A percentile compares a stretch with the other conserved stretches of the same genome.
These are phyloP conservation scores for Annulohypoxylon truncatum DNA, from an alignment of 2,329 filamentous ascomycete genomes.

Conservation along the genomic window DNA sequence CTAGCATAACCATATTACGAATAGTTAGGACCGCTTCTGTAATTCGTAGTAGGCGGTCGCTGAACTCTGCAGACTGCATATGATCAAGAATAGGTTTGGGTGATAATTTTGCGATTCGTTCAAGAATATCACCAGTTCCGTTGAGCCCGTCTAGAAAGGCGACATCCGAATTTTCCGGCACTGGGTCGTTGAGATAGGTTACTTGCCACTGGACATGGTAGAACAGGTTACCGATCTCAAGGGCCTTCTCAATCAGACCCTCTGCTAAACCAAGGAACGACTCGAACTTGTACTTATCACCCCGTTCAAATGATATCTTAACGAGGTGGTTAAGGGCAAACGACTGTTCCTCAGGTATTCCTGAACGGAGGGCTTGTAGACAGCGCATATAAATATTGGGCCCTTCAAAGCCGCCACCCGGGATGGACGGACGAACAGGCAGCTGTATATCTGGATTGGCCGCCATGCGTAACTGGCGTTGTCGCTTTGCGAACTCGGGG, in stretches of 20 bases:
- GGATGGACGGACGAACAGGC: constrained; percentile 67
- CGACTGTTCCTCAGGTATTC: constrained; percentile 83
- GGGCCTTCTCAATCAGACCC: constrained; percentile 84
- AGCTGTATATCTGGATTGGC: constrained; percentile 51
- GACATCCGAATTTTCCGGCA: constrained; percentile 63
- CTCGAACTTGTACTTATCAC: constrained; percentile 96
- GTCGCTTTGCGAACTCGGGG: constrained; percentile 73
- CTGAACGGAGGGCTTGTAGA: constrained; percentile 83
- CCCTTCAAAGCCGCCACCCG: constrained; percentile 75
- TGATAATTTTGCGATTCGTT: constrained; percentile 74
- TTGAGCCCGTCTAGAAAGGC: constrained; percentile 66
- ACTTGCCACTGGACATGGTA: constrained; percentile 86
- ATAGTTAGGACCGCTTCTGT: constrained; percentile 89
- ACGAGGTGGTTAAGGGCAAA: constrained; percentile 94
- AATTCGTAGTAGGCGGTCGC: constrained; percentile 77
- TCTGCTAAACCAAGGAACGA: constrained; percentile 90
- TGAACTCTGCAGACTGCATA: constrained; percentile 77
- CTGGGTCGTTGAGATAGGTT: constrained; percentile 67
- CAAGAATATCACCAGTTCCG: constrained; percentile 77
- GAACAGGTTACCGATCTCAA: constrained; percentile 82
- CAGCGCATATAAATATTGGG: constrained; percentile 94
- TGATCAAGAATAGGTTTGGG: constrained; percentile 72
- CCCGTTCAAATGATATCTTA: constrained; percentile 93
- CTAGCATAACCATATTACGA: constrained; percentile 94
- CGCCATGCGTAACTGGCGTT: constrained; percentile 57